A percentile compares a stretch with the other conserved stretches of the same genome.
Evolutionary conservation across 306 rosid genomes (phyloP).

Genomic region (Astragalus membranaceus): DNA sequence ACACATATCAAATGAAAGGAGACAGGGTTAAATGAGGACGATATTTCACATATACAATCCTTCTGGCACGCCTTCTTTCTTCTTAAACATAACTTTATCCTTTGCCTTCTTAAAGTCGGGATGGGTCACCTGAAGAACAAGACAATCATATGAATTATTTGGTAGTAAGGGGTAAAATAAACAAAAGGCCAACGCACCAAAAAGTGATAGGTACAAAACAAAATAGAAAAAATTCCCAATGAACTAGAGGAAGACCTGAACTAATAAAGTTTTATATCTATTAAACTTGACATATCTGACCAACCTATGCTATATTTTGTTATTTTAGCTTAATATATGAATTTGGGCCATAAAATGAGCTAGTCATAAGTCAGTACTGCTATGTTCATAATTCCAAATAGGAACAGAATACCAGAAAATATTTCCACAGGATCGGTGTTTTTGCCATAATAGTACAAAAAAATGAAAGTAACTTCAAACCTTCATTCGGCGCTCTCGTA

Average conservation of each 20-base stretch:
- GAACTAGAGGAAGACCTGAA: not conserved
- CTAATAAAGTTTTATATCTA: not conserved
- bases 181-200: not conserved
- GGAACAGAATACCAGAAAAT: not conserved
- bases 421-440: not conserved
- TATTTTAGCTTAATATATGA: not conserved
- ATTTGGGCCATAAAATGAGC: not conserved
- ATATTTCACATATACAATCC: slow-evolving; percentile 84
- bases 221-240: not conserved
- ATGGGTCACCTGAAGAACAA: slow-evolving; percentile 72
- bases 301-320: not conserved
- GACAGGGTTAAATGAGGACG: not conserved
- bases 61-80: slow-evolving; percentile 99
- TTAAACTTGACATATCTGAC: slow-evolving; percentile 2
- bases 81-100: slow-evolving; percentile 98
- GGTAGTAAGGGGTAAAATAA: not conserved
- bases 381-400: not conserved
- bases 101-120: slow-evolving; percentile 90
- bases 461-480: slow-evolving; percentile 33
- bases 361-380: not conserved
- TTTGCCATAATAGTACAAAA: not conserved
- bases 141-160: not conserved
- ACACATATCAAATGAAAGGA: not conserved
- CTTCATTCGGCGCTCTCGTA: slow-evolving; percentile 98
- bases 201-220: not conserved